A percentile compares a stretch with the other conserved stretches of the same genome.
phyloP scores from a whole-genome alignment of 202 grass and related monocot genomes.

The Zizania palustris region DNA sequence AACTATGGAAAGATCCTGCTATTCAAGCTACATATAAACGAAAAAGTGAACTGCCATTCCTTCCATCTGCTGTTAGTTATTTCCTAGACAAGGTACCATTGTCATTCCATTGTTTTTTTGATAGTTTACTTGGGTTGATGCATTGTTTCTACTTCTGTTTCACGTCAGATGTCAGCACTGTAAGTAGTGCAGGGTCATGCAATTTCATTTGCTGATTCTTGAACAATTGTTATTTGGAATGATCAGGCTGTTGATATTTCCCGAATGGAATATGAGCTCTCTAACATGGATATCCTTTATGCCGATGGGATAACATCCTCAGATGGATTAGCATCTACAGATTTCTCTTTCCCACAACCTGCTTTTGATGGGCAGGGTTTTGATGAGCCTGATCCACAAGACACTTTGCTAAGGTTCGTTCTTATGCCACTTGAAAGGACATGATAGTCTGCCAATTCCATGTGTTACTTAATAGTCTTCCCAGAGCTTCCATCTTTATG shows the following conservation, averaged over 20 bases:
- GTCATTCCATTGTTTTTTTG: constrained; percentile 12
- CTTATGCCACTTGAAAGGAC: constrained; percentile 11
- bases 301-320: constrained; percentile 80
- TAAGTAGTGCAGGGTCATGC: not conserved
- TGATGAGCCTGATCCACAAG: constrained; percentile 73
- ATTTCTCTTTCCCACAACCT: constrained; percentile 62
- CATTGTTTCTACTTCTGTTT: not conserved
- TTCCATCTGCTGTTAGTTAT: constrained; percentile 71
- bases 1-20: constrained; percentile 93
- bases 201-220: constrained; percentile 22
- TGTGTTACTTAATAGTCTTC: not conserved
- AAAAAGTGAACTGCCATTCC: constrained; percentile 65
- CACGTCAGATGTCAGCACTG: not conserved
- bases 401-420: constrained; percentile 71
- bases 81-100: constrained; percentile 88
- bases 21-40: constrained; percentile 91
- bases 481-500: not conserved
- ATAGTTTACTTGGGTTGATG: constrained; percentile 15
- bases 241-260: constrained; percentile 87
- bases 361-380: constrained; percentile 48
- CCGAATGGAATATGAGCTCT: constrained; percentile 88
- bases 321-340: constrained; percentile 71
- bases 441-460: constrained; percentile 13
- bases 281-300: constrained; percentile 74
- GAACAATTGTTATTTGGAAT: constrained; percentile 32